Evolutionary conservation across 805 yeast genomes (phyloP).

Genomic region (Saccharomycopsis synnaedendra): DNA sequence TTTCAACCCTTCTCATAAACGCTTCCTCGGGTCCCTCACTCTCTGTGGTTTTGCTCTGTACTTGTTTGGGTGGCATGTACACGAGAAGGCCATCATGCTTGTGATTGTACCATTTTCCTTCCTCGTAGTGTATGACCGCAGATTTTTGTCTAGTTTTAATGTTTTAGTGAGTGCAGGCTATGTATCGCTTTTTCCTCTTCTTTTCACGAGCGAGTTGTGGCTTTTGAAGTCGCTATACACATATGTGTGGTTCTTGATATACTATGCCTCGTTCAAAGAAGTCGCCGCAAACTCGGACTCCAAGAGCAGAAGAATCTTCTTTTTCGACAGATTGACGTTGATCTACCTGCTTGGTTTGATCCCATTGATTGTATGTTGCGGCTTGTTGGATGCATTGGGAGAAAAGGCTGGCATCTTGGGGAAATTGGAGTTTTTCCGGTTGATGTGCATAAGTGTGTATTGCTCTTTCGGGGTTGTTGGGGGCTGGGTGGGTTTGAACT

Average conservation of each 20-base stretch:
- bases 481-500: conserved; percentile 81
- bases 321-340: conserved; percentile 59
- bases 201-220: conserved; percentile 73
- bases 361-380: conserved; percentile 43
- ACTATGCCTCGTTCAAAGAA: conserved; percentile 59
- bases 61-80: conserved; percentile 97
- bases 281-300: conserved; percentile 38
- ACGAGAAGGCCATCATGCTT: conserved; percentile 90
- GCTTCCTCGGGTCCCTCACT: conserved; percentile 77
- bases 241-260: conserved; percentile 74
- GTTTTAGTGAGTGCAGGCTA: conserved; percentile 71
- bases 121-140: conserved; percentile 56
- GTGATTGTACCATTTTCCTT: conserved; percentile 83
- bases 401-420: conserved; percentile 40
- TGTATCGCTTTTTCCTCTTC: conserved; percentile 78
- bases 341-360: conserved; percentile 57
- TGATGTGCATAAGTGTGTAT: conserved; percentile 78
- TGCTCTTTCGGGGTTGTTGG: conserved; percentile 77
- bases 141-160: conserved; percentile 61
- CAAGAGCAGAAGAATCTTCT: conserved; percentile 38
- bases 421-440: conserved; percentile 58
- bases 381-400: conserved; percentile 44
- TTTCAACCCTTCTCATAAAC: conserved; percentile 57
- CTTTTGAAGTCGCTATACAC: conserved; percentile 68
- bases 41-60: conserved; percentile 87